A percentile compares a stretch with the other conserved stretches of the same genome.
Conservation (phyloP, 2,329 filamentous ascomycete species). For the Diaporthe destruens region DNA sequence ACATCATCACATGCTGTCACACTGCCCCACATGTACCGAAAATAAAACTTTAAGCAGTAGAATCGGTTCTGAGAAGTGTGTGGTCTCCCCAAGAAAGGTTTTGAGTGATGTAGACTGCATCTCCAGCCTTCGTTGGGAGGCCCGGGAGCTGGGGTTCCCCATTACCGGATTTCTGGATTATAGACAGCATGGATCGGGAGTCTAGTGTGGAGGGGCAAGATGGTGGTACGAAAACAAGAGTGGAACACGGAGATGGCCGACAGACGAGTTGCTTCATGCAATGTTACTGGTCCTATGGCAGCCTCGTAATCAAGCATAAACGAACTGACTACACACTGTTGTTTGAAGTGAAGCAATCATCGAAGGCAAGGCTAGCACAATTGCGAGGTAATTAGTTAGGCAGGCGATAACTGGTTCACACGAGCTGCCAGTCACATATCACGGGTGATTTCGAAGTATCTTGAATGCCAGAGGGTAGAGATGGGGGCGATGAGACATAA, state of each 20-base stretch:
- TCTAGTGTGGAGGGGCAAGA: constrained; percentile 14
- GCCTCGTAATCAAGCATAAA: neutral
- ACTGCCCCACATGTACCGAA: neutral
- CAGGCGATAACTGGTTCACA: neutral
- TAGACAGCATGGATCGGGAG: constrained; percentile 28
- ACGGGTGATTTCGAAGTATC: neutral
- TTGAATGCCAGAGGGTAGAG: neutral
- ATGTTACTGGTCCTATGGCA: neutral
- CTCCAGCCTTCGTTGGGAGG: neutral
- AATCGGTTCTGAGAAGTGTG: neutral
- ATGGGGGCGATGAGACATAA: neutral
- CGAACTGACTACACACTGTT: neutral
- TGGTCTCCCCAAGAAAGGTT: neutral
- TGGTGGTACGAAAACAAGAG: constrained; percentile 7
- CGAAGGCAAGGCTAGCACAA: neutral
- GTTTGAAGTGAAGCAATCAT: neutral
- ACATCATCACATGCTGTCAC: constrained; percentile 13
- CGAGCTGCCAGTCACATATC: neutral
- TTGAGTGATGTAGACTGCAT: neutral
- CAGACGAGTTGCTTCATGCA: neutral
- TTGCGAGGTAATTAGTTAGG: neutral
- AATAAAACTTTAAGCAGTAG: neutral
- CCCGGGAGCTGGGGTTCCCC: neutral
- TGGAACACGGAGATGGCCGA: constrained; percentile 39
- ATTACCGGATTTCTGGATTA: constrained; percentile 11